Evolutionary conservation across 306 rosid genomes (phyloP), one percentile per base, ranked within the genome.

Genomic region (Dryas octopetala): DNA sequence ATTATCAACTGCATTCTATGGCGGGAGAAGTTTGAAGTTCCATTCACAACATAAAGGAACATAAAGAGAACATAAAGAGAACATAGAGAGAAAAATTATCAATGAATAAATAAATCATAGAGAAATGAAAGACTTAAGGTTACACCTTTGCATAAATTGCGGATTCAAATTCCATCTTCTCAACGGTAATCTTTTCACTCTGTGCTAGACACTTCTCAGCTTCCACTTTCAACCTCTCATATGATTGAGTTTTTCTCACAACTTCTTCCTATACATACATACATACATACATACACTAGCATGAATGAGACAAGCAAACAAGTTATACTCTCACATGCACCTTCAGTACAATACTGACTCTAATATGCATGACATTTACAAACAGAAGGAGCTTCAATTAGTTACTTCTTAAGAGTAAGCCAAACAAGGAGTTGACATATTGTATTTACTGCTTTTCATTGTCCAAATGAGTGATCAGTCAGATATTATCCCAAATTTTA

Each of bases 201-300:
- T 90, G 97, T 57, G 81, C 83, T 82, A 95, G 74, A 79, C 92
- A 90, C 78, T 86, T 90, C 81, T 95, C 93, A 46, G 97, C 88
- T 76, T 95, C 98, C 74, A 67, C 87, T 84, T 90, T 91, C 88
- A 91, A 81, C 83, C 82, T 91, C 86, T 91, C 96, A 77, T 74
- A 85, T 4, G 89, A 87, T 65, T 81, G 91, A 46, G 85, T 81
- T 77, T 95, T 90, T 69, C 80, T 74, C 38, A 90, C 90, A 86
- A 95, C 97, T 88, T 90, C 96, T 74, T 90, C 98, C 97, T 95
- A 83, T 62, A 68, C 26, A 86, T 61, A 73, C 40, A 74, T 62
- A 73, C 40, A 74, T 62, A 83, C 44, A 75, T 12, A 45, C 28
- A 57, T 49, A 48, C 6, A 65, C 66, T 47, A 17, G 32, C 19